Percentiles rank a stretch among this genome's conserved stretches.
Evolutionary conservation across 768 basidiomycete genomes (phyloP).

Genomic region (Leccinum pellstonianum): DNA sequence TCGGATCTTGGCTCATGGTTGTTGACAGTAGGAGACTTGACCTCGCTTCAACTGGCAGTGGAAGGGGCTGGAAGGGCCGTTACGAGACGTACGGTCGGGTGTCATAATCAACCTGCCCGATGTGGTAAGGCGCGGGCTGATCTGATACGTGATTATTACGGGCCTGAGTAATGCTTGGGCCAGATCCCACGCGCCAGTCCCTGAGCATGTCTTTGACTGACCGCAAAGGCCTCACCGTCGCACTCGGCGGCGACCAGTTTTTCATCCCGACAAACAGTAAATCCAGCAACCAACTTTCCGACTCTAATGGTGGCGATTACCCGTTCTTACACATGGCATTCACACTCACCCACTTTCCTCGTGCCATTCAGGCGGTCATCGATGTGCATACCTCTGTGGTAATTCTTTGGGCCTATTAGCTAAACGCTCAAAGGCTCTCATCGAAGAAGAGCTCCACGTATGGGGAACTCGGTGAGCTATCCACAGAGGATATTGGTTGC

Average conservation of each 20-base stretch:
- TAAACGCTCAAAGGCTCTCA: constrained; percentile 65
- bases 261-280: constrained; percentile 53
- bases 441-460: constrained; percentile 79
- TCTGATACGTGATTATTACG: constrained; percentile 15
- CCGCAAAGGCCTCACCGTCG: constrained; percentile 24
- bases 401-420: constrained; percentile 90
- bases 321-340: neutral
- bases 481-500: constrained; percentile 13
- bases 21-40: neutral
- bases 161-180: neutral
- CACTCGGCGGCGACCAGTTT: constrained; percentile 53
- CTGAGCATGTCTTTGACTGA: constrained; percentile 16
- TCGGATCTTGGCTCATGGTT: constrained; percentile 15
- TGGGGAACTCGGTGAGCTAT: constrained; percentile 70
- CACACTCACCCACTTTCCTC: constrained; percentile 15
- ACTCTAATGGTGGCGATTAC: constrained; percentile 37
- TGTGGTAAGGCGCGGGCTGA: constrained; percentile 18
- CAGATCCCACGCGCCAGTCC: neutral
- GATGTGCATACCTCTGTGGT: constrained; percentile 87
- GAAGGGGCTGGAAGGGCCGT: neutral
- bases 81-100: neutral
- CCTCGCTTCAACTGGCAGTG: neutral
- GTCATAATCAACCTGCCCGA: constrained; percentile 4
- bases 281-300: constrained; percentile 42
- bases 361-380: constrained; percentile 39